A percentile compares a stretch with the other conserved stretches of the same genome.
Evolutionary conservation across 495 filamentous ascomycete genomes (phyloP).

Genomic region (Aspergillus funiculosus): DNA sequence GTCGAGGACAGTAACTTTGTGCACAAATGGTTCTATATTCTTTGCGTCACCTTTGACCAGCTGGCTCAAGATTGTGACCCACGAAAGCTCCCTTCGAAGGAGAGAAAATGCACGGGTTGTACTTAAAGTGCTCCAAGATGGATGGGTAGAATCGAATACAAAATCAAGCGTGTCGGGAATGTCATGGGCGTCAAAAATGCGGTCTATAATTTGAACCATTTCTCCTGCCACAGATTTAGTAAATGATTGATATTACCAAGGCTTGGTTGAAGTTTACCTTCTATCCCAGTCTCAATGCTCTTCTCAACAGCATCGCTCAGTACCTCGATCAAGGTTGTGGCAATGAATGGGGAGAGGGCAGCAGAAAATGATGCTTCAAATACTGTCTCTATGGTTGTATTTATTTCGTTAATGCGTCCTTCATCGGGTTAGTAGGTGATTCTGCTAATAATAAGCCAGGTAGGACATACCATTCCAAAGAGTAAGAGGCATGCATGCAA

Average conservation of each 20-base stretch:
- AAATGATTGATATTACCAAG: neutral
- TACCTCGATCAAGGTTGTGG: constrained; percentile 36
- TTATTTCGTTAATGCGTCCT: constrained; percentile 29
- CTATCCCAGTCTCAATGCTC: constrained; percentile 25
- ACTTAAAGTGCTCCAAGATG: constrained; percentile 30
- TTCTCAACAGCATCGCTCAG: constrained; percentile 37
- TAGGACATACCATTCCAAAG: constrained; percentile 34
- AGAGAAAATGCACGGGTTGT: constrained; percentile 36
- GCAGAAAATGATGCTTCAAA: constrained; percentile 26
- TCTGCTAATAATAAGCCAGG: neutral
- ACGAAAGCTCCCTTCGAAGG: constrained; percentile 35
- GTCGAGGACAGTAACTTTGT: constrained; percentile 28
- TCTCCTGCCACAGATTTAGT: constrained; percentile 17
- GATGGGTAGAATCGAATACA: constrained; percentile 27
- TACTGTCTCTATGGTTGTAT: constrained; percentile 23
- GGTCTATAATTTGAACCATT: constrained; percentile 19
- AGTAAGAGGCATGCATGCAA: constrained; percentile 27
- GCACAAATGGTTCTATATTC: constrained; percentile 22
- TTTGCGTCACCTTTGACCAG: constrained; percentile 18
- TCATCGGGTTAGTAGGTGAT: neutral
- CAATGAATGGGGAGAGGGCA: constrained; percentile 37
- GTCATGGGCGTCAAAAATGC: constrained; percentile 26
- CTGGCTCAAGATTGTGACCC: constrained; percentile 29
- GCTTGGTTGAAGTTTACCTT: constrained; percentile 21
- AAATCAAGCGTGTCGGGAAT: constrained; percentile 26